These are phyloP conservation scores for Adansonia grandidieri DNA, from an alignment of 441 rosid genomes.

Conservation along the genomic window DNA sequence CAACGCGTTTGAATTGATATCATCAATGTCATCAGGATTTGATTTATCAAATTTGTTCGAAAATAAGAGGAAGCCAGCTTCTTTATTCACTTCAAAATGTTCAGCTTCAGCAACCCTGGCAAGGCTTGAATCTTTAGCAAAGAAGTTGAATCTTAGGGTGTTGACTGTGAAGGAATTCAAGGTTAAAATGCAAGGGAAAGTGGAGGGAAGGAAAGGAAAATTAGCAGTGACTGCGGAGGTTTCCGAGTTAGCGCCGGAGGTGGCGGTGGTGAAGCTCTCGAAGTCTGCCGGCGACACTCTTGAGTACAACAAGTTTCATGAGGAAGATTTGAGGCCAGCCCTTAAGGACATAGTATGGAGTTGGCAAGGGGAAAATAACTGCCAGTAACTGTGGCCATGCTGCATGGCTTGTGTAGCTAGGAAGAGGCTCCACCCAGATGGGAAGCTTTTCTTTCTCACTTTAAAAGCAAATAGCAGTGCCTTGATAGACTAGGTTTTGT, in stretches of 20 bases:
- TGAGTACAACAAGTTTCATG: constrained; percentile 51
- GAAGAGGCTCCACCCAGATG: neutral
- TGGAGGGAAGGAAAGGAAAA: constrained; percentile 59
- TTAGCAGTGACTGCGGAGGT: constrained; percentile 54
- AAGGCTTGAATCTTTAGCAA: constrained; percentile 39
- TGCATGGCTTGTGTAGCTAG: neutral
- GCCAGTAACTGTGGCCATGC: neutral
- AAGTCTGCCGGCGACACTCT: constrained; percentile 55
- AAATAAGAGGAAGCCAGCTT: constrained; percentile 33
- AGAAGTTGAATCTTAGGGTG: constrained; percentile 43
- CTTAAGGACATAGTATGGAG: constrained; percentile 58
- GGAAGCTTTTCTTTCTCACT: neutral
- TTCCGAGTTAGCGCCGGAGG: constrained; percentile 55
- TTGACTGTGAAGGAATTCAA: constrained; percentile 40
- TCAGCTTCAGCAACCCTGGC: constrained; percentile 37
- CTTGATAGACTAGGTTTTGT: neutral
- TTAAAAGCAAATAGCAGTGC: neutral
- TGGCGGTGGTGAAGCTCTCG: constrained; percentile 54
- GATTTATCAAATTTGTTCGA: constrained; percentile 53
- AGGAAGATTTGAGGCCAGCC: constrained; percentile 60
- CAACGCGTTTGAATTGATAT: constrained; percentile 58
- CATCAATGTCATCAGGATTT: constrained; percentile 60
- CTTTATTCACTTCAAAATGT: constrained; percentile 48
- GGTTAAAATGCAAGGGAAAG: constrained; percentile 49
- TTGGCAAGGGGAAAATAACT: constrained; percentile 53